Conservation (phyloP, 1,284 basidiomycete genomes). For the Apiotrichum akiyoshidainum region DNA sequence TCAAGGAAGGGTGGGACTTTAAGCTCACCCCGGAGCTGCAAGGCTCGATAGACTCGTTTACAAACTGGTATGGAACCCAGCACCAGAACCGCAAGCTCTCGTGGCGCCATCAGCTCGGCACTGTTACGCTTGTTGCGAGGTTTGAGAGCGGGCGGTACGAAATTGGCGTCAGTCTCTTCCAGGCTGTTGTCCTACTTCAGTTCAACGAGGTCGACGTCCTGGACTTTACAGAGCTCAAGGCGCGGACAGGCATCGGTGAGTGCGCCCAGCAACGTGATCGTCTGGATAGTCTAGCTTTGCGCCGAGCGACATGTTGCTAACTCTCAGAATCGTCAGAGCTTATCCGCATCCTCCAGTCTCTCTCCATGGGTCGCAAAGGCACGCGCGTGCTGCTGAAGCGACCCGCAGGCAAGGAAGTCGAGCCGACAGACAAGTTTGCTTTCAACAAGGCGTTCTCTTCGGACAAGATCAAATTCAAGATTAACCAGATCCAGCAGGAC, state of each 20-base stretch:
- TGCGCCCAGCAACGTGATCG: constrained; percentile 9
- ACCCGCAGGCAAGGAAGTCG: constrained; percentile 74
- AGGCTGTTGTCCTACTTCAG: constrained; percentile 80
- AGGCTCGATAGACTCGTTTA: constrained; percentile 62
- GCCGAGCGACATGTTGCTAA: neutral
- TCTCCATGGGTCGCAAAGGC: constrained; percentile 80
- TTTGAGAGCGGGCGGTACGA: constrained; percentile 76
- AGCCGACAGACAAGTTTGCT: constrained; percentile 69
- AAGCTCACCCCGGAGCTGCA: constrained; percentile 60
- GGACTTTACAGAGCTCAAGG: constrained; percentile 66
- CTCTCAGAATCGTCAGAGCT: constrained; percentile 68
- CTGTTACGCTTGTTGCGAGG: constrained; percentile 65
- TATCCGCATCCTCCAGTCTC: constrained; percentile 78
- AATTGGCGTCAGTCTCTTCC: constrained; percentile 84
- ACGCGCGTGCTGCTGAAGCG: constrained; percentile 75
- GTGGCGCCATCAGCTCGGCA: constrained; percentile 80
- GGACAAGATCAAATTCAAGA: constrained; percentile 74
- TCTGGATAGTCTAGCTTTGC: no score
- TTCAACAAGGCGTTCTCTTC: constrained; percentile 84
- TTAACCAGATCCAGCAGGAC: constrained; percentile 94
- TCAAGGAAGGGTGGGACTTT: constrained; percentile 48
- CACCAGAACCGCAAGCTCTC: constrained; percentile 66
- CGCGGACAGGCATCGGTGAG: constrained; percentile 71
- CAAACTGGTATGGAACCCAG: constrained; percentile 67
- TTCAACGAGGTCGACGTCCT: constrained; percentile 69